Evolutionary conservation across 805 yeast genomes (phyloP).

Genomic region (Pichia exigua): DNA sequence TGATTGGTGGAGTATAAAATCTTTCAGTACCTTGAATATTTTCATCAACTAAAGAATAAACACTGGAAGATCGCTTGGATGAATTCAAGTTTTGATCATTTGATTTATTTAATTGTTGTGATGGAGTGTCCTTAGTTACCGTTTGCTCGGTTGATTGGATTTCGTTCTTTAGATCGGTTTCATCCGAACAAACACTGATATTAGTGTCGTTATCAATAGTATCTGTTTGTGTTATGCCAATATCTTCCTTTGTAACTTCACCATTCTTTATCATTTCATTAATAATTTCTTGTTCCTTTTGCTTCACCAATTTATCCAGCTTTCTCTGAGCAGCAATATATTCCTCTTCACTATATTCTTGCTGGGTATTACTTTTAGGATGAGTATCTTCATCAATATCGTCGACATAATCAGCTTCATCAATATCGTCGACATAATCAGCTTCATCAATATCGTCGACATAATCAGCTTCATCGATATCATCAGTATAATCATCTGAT

Average conservation of each 20-base stretch:
- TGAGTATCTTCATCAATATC: constrained; percentile 5
- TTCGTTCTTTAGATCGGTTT: not conserved
- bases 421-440: not conserved
- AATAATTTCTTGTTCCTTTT: constrained; percentile 23
- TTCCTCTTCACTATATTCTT: constrained; percentile 21
- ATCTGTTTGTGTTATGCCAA: not conserved
- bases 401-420: constrained; percentile 5
- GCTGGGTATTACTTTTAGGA: not conserved
- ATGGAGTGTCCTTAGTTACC: not conserved
- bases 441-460: not conserved
- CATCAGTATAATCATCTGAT: not conserved
- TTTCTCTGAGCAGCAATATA: constrained; percentile 21
- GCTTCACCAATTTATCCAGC: constrained; percentile 21
- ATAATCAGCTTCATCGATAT: not conserved
- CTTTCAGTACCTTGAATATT: not conserved
- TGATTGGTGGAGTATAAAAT: constrained; percentile 6
- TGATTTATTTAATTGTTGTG: not conserved
- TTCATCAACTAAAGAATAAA: not conserved
- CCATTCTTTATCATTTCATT: constrained; percentile 17
- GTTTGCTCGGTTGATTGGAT: not conserved
- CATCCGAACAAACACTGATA: not conserved
- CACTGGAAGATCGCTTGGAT: not conserved
- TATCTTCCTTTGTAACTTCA: constrained; percentile 14
- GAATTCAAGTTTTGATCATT: not conserved
- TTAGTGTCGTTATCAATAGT: not conserved